Evolutionary conservation across 176 grass and related monocot species (phyloP), one percentile per base, ranked within the genome.

Genomic region (Eremochloa ophiuroides): DNA sequence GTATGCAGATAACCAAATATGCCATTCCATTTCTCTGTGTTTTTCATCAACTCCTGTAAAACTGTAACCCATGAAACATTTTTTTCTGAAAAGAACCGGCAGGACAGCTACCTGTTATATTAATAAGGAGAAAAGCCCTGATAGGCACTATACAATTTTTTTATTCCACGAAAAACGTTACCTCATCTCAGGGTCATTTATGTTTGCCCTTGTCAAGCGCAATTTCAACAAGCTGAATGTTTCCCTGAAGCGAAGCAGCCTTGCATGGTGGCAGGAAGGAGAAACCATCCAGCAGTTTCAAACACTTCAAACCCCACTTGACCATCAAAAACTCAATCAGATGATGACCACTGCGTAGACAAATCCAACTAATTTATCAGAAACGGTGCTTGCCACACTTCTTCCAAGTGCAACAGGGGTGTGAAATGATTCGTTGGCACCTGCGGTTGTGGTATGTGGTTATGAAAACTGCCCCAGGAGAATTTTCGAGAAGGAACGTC

Each of bases 271-370:
- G 90, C 62, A 97, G 85, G 83, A 94, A 89, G 38, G 85, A 94
- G 83, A 91, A 94, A 13, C 87, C 95, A 70, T 94, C 92, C 4
- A 94, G 18, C 76, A 97, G 83, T 87, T 87, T 91, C 53, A 85
- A 51, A 81, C 90, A 97, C 81, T 89, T 91, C 77, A 97, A 83
- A n/a, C 88, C 88, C 95, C 92, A 97, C 81, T 97, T 97, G 42
- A 89, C 90, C 92, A 97, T 91, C 90, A 92, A 65, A 43, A 94
- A 92, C 62, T 97, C 95, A 8, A 97, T 92, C 44, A 97, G 66
- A 80, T 94, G 92, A 63, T 94, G 95, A 28, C 92, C 95, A 44
- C 95, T 94, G 91, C 51, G 80, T 26, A 71, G 1, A 63, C 7
- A 51, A 70, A 23, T 43, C 22, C 11, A 23, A 17, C 0, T 4